Evolutionary conservation across 208 protist genomes (phyloP).

Genomic region (Porcisia deanei): DNA sequence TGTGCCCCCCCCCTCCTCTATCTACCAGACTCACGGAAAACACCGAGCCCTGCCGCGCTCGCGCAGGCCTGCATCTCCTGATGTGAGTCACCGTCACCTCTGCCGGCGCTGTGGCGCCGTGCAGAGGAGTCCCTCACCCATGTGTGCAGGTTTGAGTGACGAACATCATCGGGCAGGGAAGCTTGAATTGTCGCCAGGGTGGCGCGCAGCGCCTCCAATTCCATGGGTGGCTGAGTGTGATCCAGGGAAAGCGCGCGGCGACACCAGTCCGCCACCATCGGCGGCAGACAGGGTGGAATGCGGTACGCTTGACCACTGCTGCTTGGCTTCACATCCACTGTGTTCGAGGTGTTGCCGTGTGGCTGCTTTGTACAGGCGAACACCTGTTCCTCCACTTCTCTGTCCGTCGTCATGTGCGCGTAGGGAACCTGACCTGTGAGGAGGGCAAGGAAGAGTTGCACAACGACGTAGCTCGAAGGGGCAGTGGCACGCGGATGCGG

Average conservation of each 20-base stretch:
- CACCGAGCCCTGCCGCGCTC: not conserved
- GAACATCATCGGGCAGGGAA: slow-evolving; percentile 8
- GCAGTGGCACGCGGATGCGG: slow-evolving; percentile 59
- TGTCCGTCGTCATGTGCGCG: slow-evolving; percentile 29
- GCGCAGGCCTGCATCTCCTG: slow-evolving; percentile 1
- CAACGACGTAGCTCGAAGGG: slow-evolving; percentile 56
- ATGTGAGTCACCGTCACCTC: not conserved
- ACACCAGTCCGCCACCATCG: slow-evolving; percentile 27
- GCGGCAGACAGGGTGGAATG: slow-evolving; percentile 35
- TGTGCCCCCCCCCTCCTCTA: not conserved
- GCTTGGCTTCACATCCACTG: slow-evolving; percentile 18
- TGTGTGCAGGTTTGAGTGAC: not conserved
- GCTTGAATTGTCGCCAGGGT: slow-evolving; percentile 17
- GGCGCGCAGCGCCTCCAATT: slow-evolving; percentile 29
- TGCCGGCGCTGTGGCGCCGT: not conserved
- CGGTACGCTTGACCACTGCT: slow-evolving; percentile 33
- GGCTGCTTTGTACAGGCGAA: slow-evolving; percentile 18
- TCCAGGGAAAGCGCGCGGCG: slow-evolving; percentile 27
- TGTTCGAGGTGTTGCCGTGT: not conserved
- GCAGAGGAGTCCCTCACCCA: not conserved
- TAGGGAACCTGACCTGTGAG: slow-evolving; percentile 53
- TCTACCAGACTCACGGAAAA: not conserved
- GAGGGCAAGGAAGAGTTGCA: slow-evolving; percentile 60
- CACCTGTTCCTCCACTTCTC: slow-evolving; percentile 31
- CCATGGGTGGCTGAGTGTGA: slow-evolving; percentile 20